A percentile compares a stretch with the other conserved stretches of the same genome.
Conservation (phyloP, 352 stramenopile genomes). For the Discostella stelligera region DNA sequence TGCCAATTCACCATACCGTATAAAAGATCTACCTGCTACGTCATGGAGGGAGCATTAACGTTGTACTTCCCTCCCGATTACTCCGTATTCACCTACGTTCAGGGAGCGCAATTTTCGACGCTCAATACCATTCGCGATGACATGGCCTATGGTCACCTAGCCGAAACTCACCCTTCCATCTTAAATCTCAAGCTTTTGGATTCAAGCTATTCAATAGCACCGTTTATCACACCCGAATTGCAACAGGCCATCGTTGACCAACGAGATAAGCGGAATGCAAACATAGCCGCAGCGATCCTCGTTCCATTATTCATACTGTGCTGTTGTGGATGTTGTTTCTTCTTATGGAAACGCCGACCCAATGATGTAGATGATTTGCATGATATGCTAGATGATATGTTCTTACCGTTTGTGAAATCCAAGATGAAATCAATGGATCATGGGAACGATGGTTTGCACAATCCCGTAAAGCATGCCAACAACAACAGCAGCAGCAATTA, state of each 20-base stretch:
- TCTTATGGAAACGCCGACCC: not conserved
- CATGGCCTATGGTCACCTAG: constrained; percentile 31
- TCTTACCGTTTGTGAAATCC: not conserved
- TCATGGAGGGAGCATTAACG: constrained; percentile 44
- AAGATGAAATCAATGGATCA: constrained; percentile 7
- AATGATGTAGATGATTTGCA: constrained; percentile 3
- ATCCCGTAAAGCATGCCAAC: not conserved
- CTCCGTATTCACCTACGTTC: constrained; percentile 15
- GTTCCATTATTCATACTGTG: constrained; percentile 2
- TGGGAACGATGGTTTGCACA: not conserved
- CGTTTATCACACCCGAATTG: constrained; percentile 12
- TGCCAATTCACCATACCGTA: constrained; percentile 16
- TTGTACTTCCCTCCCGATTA: constrained; percentile 47
- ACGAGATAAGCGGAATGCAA: not conserved
- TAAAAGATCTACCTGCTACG: constrained; percentile 22
- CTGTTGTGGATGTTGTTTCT: constrained; percentile 10
- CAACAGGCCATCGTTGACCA: not conserved
- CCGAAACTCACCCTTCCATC: constrained; percentile 15
- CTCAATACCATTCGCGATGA: constrained; percentile 31
- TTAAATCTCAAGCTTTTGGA: constrained; percentile 39
- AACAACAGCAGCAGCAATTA: not conserved
- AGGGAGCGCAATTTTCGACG: constrained; percentile 14
- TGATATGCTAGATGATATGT: not conserved
- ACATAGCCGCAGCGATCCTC: constrained; percentile 8
- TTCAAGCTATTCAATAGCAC: constrained; percentile 32